Evolutionary conservation across 192 early-diverging fungal species (phyloP).

Genomic region (Backusella morwellensis): DNA sequence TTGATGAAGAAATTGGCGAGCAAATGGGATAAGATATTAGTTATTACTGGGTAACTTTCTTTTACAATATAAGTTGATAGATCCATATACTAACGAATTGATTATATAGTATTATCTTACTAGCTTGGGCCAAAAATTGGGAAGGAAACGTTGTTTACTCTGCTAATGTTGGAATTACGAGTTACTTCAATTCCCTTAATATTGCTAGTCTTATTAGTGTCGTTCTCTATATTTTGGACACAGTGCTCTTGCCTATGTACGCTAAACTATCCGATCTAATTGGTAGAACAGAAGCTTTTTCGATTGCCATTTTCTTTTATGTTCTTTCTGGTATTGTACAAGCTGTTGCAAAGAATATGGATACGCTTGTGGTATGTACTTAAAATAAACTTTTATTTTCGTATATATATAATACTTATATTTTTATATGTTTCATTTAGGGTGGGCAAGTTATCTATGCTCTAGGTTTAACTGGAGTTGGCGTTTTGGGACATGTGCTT

Average conservation of each 20-base stretch:
- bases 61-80: background rate
- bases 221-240: constrained; percentile 12
- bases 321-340: background rate
- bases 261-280: constrained; percentile 23
- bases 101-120: background rate
- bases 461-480: constrained; percentile 19
- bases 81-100: background rate
- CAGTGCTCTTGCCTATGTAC: constrained; percentile 14
- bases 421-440: background rate
- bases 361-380: constrained; percentile 6
- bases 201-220: constrained; percentile 6
- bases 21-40: constrained; percentile 4
- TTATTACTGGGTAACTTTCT: constrained; percentile 7
- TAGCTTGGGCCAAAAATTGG: constrained; percentile 18
- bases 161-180: background rate
- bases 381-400: background rate
- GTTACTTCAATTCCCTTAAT: background rate
- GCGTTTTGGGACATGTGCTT: constrained; percentile 15
- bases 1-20: background rate
- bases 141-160: constrained; percentile 11
- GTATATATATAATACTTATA: background rate
- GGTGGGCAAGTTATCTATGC: constrained; percentile 25
- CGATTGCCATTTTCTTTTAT: background rate
- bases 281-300: constrained; percentile 15
- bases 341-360: background rate